phyloP scores from a whole-genome alignment of 306 rosid genomes.

The Vigna hirtella region DNA sequence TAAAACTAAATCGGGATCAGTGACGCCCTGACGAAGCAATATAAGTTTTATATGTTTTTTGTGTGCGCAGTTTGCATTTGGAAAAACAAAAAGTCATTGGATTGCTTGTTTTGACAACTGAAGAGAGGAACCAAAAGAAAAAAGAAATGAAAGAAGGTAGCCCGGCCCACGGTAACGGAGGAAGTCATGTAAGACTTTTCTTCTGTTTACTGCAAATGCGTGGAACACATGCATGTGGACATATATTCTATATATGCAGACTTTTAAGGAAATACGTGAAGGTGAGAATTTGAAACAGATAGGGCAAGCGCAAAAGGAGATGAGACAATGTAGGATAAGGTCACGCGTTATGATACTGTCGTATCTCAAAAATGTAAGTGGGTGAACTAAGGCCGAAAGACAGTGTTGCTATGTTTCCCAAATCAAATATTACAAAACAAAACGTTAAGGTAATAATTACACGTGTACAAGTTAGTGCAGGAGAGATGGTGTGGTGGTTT shows the following conservation, averaged over 20 bases:
- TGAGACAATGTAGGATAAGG: conserved; percentile 33
- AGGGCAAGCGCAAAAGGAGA: conserved; percentile 4
- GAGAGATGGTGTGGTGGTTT: not conserved
- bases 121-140: too few species aligned
- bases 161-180: not conserved
- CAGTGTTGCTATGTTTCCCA: not conserved
- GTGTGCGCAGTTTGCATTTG: conserved; percentile 7
- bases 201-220: conserved; percentile 30
- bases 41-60: not conserved
- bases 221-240: conserved; percentile 23
- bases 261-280: conserved; percentile 42
- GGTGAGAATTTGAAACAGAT: conserved; percentile 27
- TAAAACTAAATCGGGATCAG: conserved; percentile 15
- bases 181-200: conserved; percentile 43
- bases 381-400: not conserved
- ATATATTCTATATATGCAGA: not conserved
- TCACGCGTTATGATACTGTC: conserved; percentile 23
- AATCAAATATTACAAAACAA: not conserved
- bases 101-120: not conserved
- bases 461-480: not conserved
- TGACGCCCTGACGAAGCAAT: not conserved
- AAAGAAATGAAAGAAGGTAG: not conserved
- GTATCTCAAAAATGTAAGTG: not conserved
- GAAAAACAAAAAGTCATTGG: not conserved
- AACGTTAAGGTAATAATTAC: not conserved